Percentiles rank a stretch among this genome's conserved stretches.
Conservation (phyloP, 2,329 filamentous ascomycete species). For the Scortechinia acanthostroma region DNA sequence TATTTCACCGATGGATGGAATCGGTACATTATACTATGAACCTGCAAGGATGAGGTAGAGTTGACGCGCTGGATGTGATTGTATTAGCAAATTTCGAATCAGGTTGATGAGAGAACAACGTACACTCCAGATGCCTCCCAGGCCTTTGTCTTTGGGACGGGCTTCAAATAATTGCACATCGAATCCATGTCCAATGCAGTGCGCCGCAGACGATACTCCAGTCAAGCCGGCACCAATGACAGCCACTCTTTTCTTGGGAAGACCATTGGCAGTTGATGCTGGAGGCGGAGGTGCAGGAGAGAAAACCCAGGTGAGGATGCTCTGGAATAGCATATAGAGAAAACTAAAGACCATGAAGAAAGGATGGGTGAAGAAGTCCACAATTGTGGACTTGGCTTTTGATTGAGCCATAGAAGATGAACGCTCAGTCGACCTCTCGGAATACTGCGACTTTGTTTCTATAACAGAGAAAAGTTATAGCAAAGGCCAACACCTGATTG, state of each 20-base stretch:
- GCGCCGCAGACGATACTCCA: conserved; percentile 71
- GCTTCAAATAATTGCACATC: conserved; percentile 75
- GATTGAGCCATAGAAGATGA: too few species aligned
- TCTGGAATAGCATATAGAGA: not conserved
- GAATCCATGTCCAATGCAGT: conserved; percentile 80
- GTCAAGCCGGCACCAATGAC: conserved; percentile 68
- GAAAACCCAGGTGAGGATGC: not conserved
- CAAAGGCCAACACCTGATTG: too few species aligned
- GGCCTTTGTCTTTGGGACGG: conserved; percentile 45
- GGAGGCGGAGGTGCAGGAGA: not conserved
- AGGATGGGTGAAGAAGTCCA: not conserved
- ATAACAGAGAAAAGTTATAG: too few species aligned
- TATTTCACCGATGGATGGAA: conserved; percentile 77
- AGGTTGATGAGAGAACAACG: conserved; percentile 13
- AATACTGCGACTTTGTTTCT: too few species aligned
- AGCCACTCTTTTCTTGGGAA: conserved; percentile 30
- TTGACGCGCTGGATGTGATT: conserved; percentile 61
- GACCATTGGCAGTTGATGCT: not conserved
- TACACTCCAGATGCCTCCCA: conserved; percentile 79
- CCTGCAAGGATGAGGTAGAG: conserved; percentile 74
- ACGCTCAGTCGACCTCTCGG: too few species aligned
- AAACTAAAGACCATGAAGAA: not conserved
- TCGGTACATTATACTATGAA: conserved; percentile 80
- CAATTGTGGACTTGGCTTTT: not conserved
- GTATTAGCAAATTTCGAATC: not conserved